Evolutionary conservation across 164 flowering plant genomes (phyloP).

Genomic region (Echeveria elegans): DNA sequence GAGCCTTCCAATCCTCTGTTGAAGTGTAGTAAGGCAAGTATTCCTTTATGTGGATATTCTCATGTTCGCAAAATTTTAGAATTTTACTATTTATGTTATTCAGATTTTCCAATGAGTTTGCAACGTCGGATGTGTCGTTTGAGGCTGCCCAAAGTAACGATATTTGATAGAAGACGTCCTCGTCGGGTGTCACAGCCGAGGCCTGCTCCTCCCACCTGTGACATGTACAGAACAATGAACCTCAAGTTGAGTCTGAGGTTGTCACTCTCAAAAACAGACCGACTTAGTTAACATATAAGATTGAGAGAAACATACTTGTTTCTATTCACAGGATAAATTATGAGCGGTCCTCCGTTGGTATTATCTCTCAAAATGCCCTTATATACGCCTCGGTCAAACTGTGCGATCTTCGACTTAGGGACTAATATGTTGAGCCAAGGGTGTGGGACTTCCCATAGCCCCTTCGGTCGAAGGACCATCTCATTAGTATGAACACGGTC

Average conservation of each 20-base stretch:
- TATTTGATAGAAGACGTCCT: not conserved
- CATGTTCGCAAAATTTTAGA: not conserved
- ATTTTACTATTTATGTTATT: not conserved
- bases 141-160: not conserved
- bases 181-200: not conserved
- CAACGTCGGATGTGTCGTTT: not conserved
- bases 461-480: slow-evolving; percentile 12
- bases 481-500: slow-evolving; percentile 30
- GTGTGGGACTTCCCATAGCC: not conserved
- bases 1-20: not conserved
- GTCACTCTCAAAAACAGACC: not conserved
- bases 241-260: not conserved
- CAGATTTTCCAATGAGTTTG: not conserved
- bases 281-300: not conserved
- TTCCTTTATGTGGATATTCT: not conserved
- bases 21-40: not conserved
- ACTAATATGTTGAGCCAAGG: not conserved
- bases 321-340: not conserved
- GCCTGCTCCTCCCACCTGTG: not conserved
- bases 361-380: not conserved
- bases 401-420: not conserved
- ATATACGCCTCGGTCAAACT: not conserved
- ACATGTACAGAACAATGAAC: not conserved
- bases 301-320: not conserved
- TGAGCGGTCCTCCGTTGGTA: not conserved